A percentile compares a stretch with the other conserved stretches of the same genome.
Conservation (phyloP, 179 eudicot genomes). For the Patellifolia procumbens region DNA sequence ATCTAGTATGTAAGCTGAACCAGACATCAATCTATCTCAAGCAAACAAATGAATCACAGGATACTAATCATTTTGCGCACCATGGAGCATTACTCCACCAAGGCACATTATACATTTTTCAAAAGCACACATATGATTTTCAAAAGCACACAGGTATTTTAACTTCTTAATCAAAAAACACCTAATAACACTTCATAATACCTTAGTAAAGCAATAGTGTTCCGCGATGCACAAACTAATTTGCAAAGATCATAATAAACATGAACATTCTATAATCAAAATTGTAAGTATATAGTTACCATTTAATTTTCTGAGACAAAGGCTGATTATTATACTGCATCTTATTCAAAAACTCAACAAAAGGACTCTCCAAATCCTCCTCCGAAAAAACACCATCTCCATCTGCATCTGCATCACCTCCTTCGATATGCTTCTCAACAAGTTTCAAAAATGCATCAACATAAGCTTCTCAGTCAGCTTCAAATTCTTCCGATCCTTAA, state of each 20-base stretch:
- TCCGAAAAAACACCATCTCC: conserved; percentile 37
- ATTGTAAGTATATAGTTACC: conserved; percentile 41
- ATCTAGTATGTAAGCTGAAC: too few relatives aligned
- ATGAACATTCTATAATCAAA: conserved; percentile 28
- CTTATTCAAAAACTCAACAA: conserved; percentile 57
- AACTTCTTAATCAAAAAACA: too few relatives aligned
- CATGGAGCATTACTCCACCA: too few relatives aligned
- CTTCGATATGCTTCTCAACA: conserved; percentile 54
- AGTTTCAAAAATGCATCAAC: conserved; percentile 65
- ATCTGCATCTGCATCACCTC: too few relatives aligned
- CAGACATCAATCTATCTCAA: too few relatives aligned
- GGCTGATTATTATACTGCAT: conserved; percentile 17
- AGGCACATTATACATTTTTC: too few relatives aligned
- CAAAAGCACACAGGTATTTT: too few relatives aligned
- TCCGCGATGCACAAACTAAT: too few relatives aligned
- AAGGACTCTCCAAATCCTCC: conserved; percentile 75
- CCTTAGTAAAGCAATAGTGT: too few relatives aligned
- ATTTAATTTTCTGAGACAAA: conserved; percentile 61
- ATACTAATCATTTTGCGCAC: too few relatives aligned
- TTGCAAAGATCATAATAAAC: neutral
- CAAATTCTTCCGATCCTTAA: conserved; percentile 46
- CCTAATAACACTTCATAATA: too few relatives aligned
- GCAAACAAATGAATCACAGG: neutral
- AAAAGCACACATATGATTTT: too few relatives aligned
- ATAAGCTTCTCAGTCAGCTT: conserved; percentile 53